A percentile compares a stretch with the other conserved stretches of the same genome.
Evolutionary conservation across 83 land plant genomes (phyloP).

Genomic region (Picea engelmannii): DNA sequence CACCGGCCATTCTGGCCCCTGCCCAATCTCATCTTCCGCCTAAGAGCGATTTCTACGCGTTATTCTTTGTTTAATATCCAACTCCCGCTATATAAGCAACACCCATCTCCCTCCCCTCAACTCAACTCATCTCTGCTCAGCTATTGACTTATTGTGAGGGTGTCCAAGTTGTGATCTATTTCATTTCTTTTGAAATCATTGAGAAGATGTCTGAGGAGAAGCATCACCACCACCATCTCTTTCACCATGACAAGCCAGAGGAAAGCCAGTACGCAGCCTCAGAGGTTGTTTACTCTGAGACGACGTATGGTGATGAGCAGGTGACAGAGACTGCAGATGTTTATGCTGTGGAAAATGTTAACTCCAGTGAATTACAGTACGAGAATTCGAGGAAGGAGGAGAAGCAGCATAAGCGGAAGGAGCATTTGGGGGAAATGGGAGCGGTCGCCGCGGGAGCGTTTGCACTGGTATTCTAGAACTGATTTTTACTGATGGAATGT

Average conservation of each 20-base stretch:
- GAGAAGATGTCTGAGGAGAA: constrained; percentile 30
- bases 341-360: constrained; percentile 5
- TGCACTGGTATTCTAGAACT: constrained; percentile 40
- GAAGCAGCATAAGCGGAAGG: constrained; percentile 53
- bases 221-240: constrained; percentile 35
- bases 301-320: background rate
- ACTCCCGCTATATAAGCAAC: too few species aligned
- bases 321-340: background rate
- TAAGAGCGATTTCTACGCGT: background rate
- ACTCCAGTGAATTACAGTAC: constrained; percentile 18
- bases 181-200: too few species aligned
- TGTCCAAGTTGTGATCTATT: too few species aligned
- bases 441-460: constrained; percentile 55
- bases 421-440: constrained; percentile 52
- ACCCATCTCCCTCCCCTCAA: too few species aligned
- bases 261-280: constrained; percentile 1
- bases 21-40: background rate
- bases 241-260: constrained; percentile 38
- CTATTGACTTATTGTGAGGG: too few species aligned
- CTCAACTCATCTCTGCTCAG: too few species aligned
- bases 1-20: too few species aligned
- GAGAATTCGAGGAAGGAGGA: constrained; percentile 28
- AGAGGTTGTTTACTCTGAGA: background rate
- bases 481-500: background rate
- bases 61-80: background rate